phyloP scores from a whole-genome alignment of 305 asterid genomes.

The Fraxinus velutina region DNA sequence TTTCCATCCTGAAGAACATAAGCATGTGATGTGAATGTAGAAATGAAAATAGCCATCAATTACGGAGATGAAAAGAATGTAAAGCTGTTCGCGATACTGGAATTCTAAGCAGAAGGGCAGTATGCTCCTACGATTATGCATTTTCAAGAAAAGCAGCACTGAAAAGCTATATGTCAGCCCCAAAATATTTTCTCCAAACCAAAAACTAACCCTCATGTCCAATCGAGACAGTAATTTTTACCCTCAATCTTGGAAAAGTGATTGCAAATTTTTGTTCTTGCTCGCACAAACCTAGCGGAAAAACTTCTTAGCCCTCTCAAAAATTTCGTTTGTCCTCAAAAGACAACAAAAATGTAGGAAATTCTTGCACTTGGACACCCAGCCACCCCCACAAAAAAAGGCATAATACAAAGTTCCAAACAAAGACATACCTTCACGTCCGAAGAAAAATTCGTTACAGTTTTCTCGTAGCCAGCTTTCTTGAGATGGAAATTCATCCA shows the following conservation, averaged over 20 bases:
- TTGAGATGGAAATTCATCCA: constrained; percentile 99
- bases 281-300: background rate
- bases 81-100: background rate
- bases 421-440: constrained; percentile 67
- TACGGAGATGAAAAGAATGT: background rate
- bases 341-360: background rate
- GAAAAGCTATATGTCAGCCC: background rate
- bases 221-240: background rate
- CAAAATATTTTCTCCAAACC: background rate
- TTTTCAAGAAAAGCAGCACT: background rate
- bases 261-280: background rate
- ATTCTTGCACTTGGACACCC: background rate
- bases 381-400: background rate
- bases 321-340: background rate
- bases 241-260: background rate
- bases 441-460: constrained; percentile 82
- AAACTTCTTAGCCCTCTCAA: background rate
- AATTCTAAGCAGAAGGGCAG: background rate
- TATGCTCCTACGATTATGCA: background rate
- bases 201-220: background rate
- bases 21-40: background rate
- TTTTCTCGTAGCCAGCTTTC: constrained; percentile 83
- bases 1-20: constrained; percentile 72
- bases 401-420: background rate
- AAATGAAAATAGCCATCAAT: background rate